Evolutionary conservation across 1,284 basidiomycete species (phyloP).

Genomic region (Tremellales sp.): DNA sequence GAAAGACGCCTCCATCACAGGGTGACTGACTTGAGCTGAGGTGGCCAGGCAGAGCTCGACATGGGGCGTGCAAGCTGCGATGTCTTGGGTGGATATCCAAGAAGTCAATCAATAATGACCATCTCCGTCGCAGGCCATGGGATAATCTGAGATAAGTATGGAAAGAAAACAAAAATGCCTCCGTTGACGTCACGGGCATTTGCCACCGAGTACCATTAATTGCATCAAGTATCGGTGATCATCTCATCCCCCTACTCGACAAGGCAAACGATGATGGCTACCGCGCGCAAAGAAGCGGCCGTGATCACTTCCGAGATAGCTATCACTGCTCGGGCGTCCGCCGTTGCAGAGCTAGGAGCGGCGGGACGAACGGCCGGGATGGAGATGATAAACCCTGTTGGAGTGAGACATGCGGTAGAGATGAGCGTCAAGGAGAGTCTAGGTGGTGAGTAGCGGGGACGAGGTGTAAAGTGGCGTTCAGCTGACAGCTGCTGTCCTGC

Average conservation of each 20-base stretch:
- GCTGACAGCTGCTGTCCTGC: not conserved
- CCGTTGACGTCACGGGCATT: too few relatives aligned
- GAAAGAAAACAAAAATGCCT: too few relatives aligned
- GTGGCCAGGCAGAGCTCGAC: slow-evolving; percentile 40
- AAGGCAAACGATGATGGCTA: slow-evolving; percentile 40
- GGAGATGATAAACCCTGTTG: slow-evolving; percentile 34
- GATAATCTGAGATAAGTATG: too few relatives aligned
- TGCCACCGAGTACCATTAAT: too few relatives aligned
- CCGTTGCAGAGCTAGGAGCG: slow-evolving; percentile 8
- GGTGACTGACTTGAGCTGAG: slow-evolving; percentile 36
- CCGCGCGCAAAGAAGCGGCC: slow-evolving; percentile 38
- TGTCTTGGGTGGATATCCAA: too few relatives aligned
- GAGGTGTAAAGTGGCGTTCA: too few relatives aligned
- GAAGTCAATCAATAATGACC: too few relatives aligned
- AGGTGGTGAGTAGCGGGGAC: slow-evolving; percentile 11
- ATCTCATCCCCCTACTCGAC: too few relatives aligned
- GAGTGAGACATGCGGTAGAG: slow-evolving; percentile 34
- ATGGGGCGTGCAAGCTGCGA: too few relatives aligned
- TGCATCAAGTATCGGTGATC: too few relatives aligned
- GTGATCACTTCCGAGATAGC: slow-evolving; percentile 29
- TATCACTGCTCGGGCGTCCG: slow-evolving; percentile 16
- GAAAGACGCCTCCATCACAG: not conserved
- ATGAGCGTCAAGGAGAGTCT: slow-evolving; percentile 23
- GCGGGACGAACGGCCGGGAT: slow-evolving; percentile 12
- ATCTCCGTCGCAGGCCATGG: too few relatives aligned